A percentile compares a stretch with the other conserved stretches of the same genome.
Evolutionary conservation across 768 basidiomycete genomes (phyloP).

Genomic region (Russula virescens): DNA sequence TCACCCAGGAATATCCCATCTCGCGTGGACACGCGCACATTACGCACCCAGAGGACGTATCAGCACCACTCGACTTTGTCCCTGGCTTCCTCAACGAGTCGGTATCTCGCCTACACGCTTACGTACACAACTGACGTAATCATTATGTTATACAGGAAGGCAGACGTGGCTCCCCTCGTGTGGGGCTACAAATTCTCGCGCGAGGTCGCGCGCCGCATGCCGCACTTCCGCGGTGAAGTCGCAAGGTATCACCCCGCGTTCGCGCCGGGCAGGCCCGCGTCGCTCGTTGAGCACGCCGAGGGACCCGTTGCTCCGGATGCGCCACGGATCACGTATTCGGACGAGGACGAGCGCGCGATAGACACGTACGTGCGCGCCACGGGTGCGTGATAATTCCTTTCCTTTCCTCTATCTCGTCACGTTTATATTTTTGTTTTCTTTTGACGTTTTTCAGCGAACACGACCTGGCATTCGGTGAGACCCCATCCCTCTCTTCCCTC

Average conservation of each 20-base stretch:
- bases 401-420: neutral
- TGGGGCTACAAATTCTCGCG: constrained; percentile 52
- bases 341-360: constrained; percentile 34
- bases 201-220: constrained; percentile 52
- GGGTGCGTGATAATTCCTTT: constrained; percentile 1
- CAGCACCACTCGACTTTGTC: constrained; percentile 26
- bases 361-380: constrained; percentile 27
- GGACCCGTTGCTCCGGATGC: constrained; percentile 28
- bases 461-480: constrained; percentile 19
- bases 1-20: constrained; percentile 22
- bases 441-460: constrained; percentile 1
- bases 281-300: constrained; percentile 7
- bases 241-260: constrained; percentile 31
- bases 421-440: too few species aligned
- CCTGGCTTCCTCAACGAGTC: constrained; percentile 26
- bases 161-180: constrained; percentile 38
- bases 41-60: constrained; percentile 22
- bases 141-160: constrained; percentile 22
- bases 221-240: constrained; percentile 35
- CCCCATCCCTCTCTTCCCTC: too few species aligned
- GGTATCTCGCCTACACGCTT: neutral
- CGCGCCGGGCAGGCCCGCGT: constrained; percentile 29
- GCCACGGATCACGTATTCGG: constrained; percentile 32
- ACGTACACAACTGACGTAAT: too few species aligned
- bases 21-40: constrained; percentile 27